A percentile compares a stretch with the other conserved stretches of the same genome.
These are phyloP conservation scores for Chiua virens DNA, from an alignment of 768 basidiomycete genomes.

Conservation along the genomic window DNA sequence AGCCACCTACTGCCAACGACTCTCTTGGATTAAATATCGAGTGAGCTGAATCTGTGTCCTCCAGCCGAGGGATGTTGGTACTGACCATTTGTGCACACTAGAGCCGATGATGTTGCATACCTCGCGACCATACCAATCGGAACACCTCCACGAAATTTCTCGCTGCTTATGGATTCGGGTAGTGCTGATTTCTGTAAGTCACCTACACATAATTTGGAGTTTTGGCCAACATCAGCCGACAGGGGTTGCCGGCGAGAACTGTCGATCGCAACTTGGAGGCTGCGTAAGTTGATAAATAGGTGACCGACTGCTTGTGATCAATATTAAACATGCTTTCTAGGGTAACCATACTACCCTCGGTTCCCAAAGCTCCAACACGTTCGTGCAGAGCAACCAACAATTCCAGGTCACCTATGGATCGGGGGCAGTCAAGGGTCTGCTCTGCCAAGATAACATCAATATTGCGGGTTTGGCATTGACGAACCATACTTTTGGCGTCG, in stretches of 20 bases:
- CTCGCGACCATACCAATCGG: constrained; percentile 62
- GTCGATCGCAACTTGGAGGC: constrained; percentile 41
- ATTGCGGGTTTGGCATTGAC: constrained; percentile 61
- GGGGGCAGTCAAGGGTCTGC: constrained; percentile 62
- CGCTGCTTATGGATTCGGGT: constrained; percentile 68
- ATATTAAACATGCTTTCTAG: constrained; percentile 32
- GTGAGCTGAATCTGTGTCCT: constrained; percentile 35
- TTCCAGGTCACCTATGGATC: constrained; percentile 72
- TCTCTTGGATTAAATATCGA: constrained; percentile 72
- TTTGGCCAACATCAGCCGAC: background rate
- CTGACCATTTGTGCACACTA: constrained; percentile 16
- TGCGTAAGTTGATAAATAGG: constrained; percentile 36
- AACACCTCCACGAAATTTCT: constrained; percentile 58
- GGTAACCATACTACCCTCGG: constrained; percentile 73
- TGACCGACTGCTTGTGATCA: background rate
- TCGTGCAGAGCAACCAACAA: constrained; percentile 47
- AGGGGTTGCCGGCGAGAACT: constrained; percentile 57
- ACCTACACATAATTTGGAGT: background rate
- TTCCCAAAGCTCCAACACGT: constrained; percentile 56
- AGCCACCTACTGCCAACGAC: constrained; percentile 42
- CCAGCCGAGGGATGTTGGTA: background rate
- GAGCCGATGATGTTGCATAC: constrained; percentile 56
- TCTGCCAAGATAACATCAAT: constrained; percentile 61
- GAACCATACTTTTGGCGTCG: constrained; percentile 68
- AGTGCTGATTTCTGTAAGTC: constrained; percentile 58